A percentile compares a stretch with the other conserved stretches of the same genome.
phyloP scores from a whole-genome alignment of 2,329 filamentous ascomycete genomes.

The Colletotrichum theobromicola region DNA sequence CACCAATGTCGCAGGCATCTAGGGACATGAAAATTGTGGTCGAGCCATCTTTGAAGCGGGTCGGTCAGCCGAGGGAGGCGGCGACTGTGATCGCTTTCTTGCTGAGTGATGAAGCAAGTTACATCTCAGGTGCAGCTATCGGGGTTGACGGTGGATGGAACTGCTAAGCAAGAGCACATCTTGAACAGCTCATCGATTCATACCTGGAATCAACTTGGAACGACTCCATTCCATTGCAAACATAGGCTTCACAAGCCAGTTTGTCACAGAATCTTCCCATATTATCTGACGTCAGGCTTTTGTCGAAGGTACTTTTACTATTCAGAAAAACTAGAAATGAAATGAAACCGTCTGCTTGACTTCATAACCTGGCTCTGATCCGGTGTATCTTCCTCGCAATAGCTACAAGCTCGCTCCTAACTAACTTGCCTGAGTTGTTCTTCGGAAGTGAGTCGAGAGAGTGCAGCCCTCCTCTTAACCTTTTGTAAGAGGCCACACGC shows the following conservation, averaged over 20 bases:
- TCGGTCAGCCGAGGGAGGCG: slow-evolving; percentile 32
- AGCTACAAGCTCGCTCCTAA: neutral
- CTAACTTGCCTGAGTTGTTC: neutral
- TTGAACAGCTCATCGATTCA: too few species aligned
- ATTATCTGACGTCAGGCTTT: neutral
- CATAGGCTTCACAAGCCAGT: neutral
- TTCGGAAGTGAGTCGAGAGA: neutral
- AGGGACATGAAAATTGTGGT: slow-evolving; percentile 14
- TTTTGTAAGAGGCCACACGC: neutral
- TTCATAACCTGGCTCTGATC: neutral
- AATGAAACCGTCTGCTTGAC: neutral
- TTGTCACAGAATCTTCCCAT: neutral
- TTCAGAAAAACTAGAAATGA: neutral
- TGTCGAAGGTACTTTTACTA: neutral
- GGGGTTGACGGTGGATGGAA: neutral
- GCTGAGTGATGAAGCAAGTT: neutral
- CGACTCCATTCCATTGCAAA: too few species aligned
- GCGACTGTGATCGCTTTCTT: slow-evolving; percentile 26
- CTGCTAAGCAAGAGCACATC: too few species aligned
- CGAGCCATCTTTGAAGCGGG: slow-evolving; percentile 25
- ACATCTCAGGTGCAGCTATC: neutral
- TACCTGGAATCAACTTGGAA: too few species aligned
- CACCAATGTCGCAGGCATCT: slow-evolving; percentile 30
- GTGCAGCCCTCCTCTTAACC: neutral
- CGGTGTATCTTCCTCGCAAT: neutral